Evolutionary conservation across 768 basidiomycete genomes (phyloP).

Genomic region (Lactarius quietus): DNA sequence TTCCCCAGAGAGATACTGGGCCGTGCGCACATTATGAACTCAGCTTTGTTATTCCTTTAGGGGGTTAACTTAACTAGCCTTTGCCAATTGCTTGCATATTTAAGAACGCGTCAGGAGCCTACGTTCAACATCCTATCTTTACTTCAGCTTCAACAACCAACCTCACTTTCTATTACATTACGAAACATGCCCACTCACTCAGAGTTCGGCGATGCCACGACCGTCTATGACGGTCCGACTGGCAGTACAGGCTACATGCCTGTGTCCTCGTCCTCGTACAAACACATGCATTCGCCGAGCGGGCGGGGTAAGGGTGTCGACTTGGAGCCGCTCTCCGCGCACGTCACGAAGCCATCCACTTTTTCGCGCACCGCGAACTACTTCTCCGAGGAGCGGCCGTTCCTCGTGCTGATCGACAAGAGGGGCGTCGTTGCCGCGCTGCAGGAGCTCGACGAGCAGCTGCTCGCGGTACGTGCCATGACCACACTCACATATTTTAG

Average conservation of each 20-base stretch:
- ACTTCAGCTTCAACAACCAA: background rate
- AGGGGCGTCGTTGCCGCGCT: constrained; percentile 67
- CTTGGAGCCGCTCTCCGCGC: background rate
- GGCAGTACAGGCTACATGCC: no score
- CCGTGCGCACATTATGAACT: no score
- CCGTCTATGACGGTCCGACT: constrained; percentile 7
- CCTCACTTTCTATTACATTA: background rate
- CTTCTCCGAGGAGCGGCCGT: constrained; percentile 53
- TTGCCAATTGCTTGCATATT: background rate
- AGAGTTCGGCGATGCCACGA: constrained; percentile 17
- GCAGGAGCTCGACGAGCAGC: constrained; percentile 62
- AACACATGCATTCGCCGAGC: background rate
- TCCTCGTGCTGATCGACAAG: constrained; percentile 66
- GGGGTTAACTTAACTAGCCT: no score
- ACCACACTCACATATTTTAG: background rate
- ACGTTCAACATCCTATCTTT: background rate
- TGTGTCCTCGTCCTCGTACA: background rate
- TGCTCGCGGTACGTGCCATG: constrained; percentile 43
- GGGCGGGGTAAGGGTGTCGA: constrained; percentile 6
- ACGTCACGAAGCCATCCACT: background rate
- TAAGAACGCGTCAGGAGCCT: no score
- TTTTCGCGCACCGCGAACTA: constrained; percentile 24
- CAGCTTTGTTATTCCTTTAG: background rate
- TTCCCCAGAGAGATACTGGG: no score
- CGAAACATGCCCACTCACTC: constrained; percentile 2